Conservation (phyloP, 768 basidiomycete genomes). For the Pulveroboletus sp. region DNA sequence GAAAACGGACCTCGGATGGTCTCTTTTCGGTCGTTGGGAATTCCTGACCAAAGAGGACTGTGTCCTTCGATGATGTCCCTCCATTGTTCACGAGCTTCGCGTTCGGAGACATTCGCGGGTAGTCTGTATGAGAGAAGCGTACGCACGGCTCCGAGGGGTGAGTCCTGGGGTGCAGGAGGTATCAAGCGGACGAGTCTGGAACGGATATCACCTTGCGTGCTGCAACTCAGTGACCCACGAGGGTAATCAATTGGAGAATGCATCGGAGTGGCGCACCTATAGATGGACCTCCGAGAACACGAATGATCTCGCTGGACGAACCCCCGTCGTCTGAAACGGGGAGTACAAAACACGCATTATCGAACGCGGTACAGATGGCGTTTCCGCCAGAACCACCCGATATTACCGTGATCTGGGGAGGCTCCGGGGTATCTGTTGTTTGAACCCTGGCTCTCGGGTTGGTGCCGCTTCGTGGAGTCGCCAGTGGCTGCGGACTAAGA, state of each 20-base stretch:
- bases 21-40: constrained; percentile 89
- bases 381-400: constrained; percentile 97
- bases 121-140: constrained; percentile 78
- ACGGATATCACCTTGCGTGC: constrained; percentile 71
- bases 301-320: constrained; percentile 91
- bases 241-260: constrained; percentile 13
- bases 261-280: constrained; percentile 49
- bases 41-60: constrained; percentile 77
- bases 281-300: constrained; percentile 85
- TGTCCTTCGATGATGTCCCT: constrained; percentile 87
- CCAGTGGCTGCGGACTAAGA: constrained; percentile 18
- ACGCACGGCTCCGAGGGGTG: constrained; percentile 72
- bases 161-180: constrained; percentile 54
- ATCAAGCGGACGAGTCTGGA: constrained; percentile 89
- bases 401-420: constrained; percentile 65
- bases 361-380: constrained; percentile 84
- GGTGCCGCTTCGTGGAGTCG: constrained; percentile 11
- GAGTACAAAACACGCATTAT: constrained; percentile 73
- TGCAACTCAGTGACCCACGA: constrained; percentile 7
- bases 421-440: constrained; percentile 3
- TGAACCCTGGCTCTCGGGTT: not conserved
- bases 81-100: constrained; percentile 87
- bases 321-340: constrained; percentile 97
- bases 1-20: constrained; percentile 72
- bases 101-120: constrained; percentile 62